Evolutionary conservation across 2,329 filamentous ascomycete species (phyloP), one percentile per base, ranked within the genome.

Genomic region (Lachnellula willkommii): DNA sequence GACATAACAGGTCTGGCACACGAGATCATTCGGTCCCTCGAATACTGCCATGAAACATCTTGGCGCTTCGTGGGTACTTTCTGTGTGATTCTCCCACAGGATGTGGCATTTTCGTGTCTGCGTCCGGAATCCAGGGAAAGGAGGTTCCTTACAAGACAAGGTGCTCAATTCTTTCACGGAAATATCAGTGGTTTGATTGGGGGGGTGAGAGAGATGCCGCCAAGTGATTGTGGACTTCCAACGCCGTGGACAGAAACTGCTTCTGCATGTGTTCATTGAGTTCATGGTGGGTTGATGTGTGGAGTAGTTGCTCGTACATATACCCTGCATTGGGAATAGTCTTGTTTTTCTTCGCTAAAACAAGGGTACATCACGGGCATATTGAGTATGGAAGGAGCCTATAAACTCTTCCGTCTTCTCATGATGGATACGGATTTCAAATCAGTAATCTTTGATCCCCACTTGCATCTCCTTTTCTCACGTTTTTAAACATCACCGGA

Each of bases 21-120:
- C 14, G 59, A 60, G 17, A 57, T 59, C 20, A 35, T 60, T 20
- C 59, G 54, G 12, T 60, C 59, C 15, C 43, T 59, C 5, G 48
- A 59, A 43, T 59, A 56, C 45, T 54, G 50, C 20, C 39, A 57
- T 37, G 17, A 20, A 8, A 36, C 50, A 20, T 56, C 50, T 6
- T 17, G 35, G 12, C 51, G 54, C 9, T 58, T 56, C 20, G 48
- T 61, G 24, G 51, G 52, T 4, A 56, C 37, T 22, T 59, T 56
- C 24, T 51, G 50, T 24, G 26, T 46, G 14, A 35, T 59, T 2
- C 52, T 56, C 26, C 40, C 52, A 15, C 43, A 52, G 14, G 59
- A 61, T 46, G 48, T 61, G 14, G 59, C 59, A 17, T 59, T 55
- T 45, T 37, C 40, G 9, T 45, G n/a, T 32, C 39, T 61, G 12